phyloP scores from a whole-genome alignment of 176 grass and related monocot species.

The Stipa capillata region DNA sequence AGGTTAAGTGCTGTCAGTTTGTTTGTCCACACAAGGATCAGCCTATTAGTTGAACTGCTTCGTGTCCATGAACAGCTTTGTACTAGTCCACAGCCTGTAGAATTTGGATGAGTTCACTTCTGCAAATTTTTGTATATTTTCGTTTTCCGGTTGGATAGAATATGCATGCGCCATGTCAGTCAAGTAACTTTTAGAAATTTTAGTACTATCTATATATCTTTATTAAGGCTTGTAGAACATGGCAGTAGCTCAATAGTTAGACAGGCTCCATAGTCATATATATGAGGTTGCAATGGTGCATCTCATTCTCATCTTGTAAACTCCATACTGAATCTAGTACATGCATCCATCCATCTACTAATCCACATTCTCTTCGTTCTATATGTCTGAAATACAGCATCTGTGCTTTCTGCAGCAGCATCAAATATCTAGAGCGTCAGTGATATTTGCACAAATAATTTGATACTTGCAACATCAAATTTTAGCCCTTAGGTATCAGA shows the following conservation, averaged over 20 bases:
- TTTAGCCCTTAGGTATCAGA: too few relatives aligned
- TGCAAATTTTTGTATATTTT: too few relatives aligned
- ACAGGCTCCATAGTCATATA: not conserved
- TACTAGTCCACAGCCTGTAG: too few relatives aligned
- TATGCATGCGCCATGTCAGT: too few relatives aligned
- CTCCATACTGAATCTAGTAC: not conserved
- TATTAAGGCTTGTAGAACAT: not conserved
- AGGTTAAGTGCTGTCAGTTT: not conserved
- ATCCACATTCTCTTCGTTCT: not conserved
- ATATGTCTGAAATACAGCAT: not conserved
- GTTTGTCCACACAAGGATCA: not conserved
- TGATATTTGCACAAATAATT: too few relatives aligned
- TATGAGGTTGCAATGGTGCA: not conserved
- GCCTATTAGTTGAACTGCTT: not conserved
- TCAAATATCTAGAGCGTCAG: too few relatives aligned
- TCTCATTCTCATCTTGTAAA: not conserved
- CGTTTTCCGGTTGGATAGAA: too few relatives aligned
- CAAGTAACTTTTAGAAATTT: too few relatives aligned
- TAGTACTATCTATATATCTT: not conserved
- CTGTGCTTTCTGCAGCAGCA: too few relatives aligned
- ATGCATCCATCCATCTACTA: not conserved
- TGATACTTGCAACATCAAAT: too few relatives aligned
- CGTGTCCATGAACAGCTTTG: too few relatives aligned
- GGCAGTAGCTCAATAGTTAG: not conserved
- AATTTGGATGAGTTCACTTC: too few relatives aligned